phyloP scores from a whole-genome alignment of 371 early-diverging fungal genomes.

The Phascolomyces articulosus region DNA sequence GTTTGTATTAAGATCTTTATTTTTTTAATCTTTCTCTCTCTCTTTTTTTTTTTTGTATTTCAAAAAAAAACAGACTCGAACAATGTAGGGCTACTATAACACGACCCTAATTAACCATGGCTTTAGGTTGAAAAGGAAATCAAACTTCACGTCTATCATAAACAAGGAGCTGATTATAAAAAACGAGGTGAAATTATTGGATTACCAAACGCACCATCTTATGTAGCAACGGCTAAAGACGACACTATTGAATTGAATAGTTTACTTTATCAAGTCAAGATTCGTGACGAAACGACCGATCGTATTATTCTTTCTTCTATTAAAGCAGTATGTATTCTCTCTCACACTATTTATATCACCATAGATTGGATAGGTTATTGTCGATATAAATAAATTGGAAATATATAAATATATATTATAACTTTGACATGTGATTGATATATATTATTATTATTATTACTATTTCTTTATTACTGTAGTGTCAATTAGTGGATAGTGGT shows the following conservation, averaged over 20 bases:
- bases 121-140: neutral
- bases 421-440: no score
- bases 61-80: no score
- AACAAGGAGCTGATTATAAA: constrained; percentile 20
- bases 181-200: constrained; percentile 29
- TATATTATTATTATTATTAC: neutral
- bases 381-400: no score
- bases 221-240: constrained; percentile 1
- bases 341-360: no score
- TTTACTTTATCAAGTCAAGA: constrained; percentile 25
- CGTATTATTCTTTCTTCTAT: constrained; percentile 14
- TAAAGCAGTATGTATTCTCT: constrained; percentile 7
- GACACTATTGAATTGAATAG: neutral
- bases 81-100: no score
- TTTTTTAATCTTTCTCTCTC: neutral
- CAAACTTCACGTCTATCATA: constrained; percentile 23
- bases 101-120: neutral
- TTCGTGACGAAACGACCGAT: constrained; percentile 21
- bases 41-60: no score
- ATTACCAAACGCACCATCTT: constrained; percentile 12
- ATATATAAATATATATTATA: constrained; percentile 1
- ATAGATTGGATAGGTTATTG: no score
- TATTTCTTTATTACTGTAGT: no score
- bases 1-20: neutral
- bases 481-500: constrained; percentile 20